phyloP scores from a whole-genome alignment of 495 filamentous ascomycete genomes.

The Penicillium flavigenum region DNA sequence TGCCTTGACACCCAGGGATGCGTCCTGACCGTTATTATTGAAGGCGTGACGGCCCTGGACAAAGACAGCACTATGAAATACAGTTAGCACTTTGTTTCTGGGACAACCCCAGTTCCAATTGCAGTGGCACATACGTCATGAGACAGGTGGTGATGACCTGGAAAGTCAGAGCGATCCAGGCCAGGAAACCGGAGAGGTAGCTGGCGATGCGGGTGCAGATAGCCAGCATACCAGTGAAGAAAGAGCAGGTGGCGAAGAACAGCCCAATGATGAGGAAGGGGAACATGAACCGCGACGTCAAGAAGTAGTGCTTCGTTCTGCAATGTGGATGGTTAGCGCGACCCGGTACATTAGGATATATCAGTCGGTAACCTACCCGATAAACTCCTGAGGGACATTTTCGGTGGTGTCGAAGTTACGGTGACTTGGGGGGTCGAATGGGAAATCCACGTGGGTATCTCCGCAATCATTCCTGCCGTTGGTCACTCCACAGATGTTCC shows the following conservation, averaged over 20 bases:
- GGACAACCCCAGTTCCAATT: not conserved
- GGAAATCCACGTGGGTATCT: conserved; percentile 53
- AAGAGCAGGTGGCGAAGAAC: conserved; percentile 60
- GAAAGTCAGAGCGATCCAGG: conserved; percentile 59
- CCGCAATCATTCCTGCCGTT: conserved; percentile 60
- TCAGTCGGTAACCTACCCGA: conserved; percentile 43
- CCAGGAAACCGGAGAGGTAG: conserved; percentile 56
- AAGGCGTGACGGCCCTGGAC: conserved; percentile 76
- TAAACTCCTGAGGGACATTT: conserved; percentile 56
- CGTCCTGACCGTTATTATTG: conserved; percentile 51
- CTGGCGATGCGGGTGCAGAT: conserved; percentile 60
- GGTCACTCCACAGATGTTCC: conserved; percentile 63
- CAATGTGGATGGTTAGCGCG: conserved; percentile 9
- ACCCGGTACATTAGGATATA: not conserved
- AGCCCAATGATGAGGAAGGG: conserved; percentile 69
- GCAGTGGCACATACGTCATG: conserved; percentile 63
- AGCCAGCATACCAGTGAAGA: conserved; percentile 62
- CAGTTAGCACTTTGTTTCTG: conserved; percentile 18
- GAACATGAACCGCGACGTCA: conserved; percentile 67
- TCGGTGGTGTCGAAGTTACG: conserved; percentile 59
- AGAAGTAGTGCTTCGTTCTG: conserved; percentile 60
- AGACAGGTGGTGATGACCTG: conserved; percentile 60
- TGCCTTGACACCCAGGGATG: conserved; percentile 67
- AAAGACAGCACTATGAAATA: conserved; percentile 59
- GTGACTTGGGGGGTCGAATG: conserved; percentile 59